Conservation (phyloP, 805 yeast species). For the Candida nonsorbophila region DNA sequence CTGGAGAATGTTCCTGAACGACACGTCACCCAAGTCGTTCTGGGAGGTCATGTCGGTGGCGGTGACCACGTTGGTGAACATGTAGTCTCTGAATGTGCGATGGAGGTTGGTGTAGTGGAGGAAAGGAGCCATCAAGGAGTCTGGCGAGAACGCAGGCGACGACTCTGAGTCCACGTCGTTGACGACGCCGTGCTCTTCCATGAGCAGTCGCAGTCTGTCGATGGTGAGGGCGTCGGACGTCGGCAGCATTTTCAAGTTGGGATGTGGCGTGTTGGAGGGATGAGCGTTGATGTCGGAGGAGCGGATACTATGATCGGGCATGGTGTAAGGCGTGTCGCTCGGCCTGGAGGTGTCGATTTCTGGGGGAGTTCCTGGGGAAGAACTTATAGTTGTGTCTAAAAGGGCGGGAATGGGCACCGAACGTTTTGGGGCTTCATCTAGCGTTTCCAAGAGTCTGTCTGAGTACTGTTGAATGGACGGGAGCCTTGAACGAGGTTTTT, state of each 20-base stretch:
- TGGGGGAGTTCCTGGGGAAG: no score
- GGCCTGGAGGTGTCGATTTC: no score
- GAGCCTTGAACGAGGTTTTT: neutral
- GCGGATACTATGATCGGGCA: no score
- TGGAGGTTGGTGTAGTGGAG: slow-evolving; percentile 20
- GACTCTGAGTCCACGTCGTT: neutral
- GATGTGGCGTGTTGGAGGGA: no score
- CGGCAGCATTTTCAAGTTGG: no score
- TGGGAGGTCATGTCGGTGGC: no score
- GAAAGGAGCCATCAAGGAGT: slow-evolving; percentile 9
- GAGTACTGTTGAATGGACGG: slow-evolving; percentile 3
- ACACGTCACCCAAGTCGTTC: slow-evolving; percentile 5
- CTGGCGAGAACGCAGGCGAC: slow-evolving; percentile 2
- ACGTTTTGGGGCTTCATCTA: slow-evolving; percentile 3
- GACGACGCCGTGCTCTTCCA: no score
- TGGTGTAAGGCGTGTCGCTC: no score
- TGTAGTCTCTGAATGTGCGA: slow-evolving; percentile 31
- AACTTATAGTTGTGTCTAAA: no score
- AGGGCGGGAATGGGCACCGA: neutral
- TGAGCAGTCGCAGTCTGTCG: no score
- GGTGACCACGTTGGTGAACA: slow-evolving; percentile 27
- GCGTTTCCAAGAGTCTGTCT: slow-evolving; percentile 4
- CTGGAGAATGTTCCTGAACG: slow-evolving; percentile 8
- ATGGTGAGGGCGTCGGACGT: no score
- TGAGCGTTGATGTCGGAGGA: no score